Evolutionary conservation across 495 filamentous ascomycete genomes (phyloP), one percentile per base, ranked within the genome.

Genomic region (Trichocladium antarcticum): DNA sequence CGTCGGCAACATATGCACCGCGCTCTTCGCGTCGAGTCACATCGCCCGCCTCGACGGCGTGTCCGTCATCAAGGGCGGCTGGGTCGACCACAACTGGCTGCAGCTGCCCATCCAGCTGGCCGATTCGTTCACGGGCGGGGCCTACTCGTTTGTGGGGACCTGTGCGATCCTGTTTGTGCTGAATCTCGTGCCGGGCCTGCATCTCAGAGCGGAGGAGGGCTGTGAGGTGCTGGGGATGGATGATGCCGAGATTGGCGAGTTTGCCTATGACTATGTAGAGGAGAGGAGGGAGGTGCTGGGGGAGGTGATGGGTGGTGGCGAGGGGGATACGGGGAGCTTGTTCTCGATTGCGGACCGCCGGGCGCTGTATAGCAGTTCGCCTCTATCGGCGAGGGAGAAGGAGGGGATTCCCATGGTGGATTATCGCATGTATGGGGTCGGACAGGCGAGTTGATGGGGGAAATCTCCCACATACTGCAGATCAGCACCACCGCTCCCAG

Each of bases 191-290:
- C 89, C 92, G 1, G 85, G 87, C 12, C 74, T 96, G 8, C 80
- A 77, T 49, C 82, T 98, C 45, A 87, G 92, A 37, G 84, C 83
- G 2, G 73, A 68, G 28, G 85, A 92, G 58, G 87, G 92, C 49
- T 82, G 88, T 37, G 92, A 98, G 68, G 82, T 94, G 38, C 72
- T 90, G 45, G 92, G 92, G 57, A 89, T 96, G 49, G 92, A 98
- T 62, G 92, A 97, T 64, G 82, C 82, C 32, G 85, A 98, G 72
- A 89, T 97, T 61, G 92, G 92, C 62, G 92, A 98, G 71, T 98
- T 96, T 67, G 92, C 92, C 34, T 98, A 98, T 63, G 92, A 98
- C 67, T 98, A 95, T 57, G 92, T 98, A 54, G 92, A 98, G 71
- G n/a, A n/a, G n/a, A n/a, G n/a, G n/a, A n/a, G n/a, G n/a, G n/a